These are phyloP conservation scores for Populus ilicifolia DNA, from an alignment of 345 rosid genomes.

Conservation along the genomic window DNA sequence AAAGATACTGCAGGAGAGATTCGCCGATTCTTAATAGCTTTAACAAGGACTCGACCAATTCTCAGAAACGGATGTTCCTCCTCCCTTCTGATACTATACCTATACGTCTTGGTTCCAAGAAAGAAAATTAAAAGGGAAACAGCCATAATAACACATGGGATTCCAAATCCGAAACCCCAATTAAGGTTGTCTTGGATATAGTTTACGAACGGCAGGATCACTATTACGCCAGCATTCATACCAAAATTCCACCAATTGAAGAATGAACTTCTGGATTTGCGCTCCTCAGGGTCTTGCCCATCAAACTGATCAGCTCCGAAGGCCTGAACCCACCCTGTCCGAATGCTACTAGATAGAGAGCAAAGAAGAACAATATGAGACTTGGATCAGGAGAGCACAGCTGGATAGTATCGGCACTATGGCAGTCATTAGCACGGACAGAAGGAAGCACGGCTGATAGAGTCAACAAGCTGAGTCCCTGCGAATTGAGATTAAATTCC, in stretches of 20 bases:
- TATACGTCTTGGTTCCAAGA: constrained; percentile 7
- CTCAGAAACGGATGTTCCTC: not conserved
- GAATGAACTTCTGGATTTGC: not conserved
- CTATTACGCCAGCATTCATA: not conserved
- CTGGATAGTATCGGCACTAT: not conserved
- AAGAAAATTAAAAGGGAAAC: constrained; percentile 6
- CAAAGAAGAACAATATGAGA: not conserved
- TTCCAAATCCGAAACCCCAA: constrained; percentile 29
- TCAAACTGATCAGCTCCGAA: constrained; percentile 15
- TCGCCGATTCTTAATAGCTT: constrained; percentile 12
- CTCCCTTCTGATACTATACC: not conserved
- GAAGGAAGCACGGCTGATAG: not conserved
- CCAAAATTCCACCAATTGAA: constrained; percentile 9
- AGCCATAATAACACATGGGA: constrained; percentile 24
- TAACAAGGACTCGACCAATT: not conserved
- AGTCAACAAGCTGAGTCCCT: constrained; percentile 15
- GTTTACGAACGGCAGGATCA: not conserved
- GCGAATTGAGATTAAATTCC: not conserved
- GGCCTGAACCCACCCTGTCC: constrained; percentile 11
- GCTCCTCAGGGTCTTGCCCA: not conserved
- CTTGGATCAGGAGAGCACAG: not conserved
- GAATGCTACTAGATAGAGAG: constrained; percentile 4
- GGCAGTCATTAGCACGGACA: not conserved
- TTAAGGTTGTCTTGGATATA: constrained; percentile 29
- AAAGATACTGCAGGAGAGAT: no score